These are phyloP conservation scores for Malus sylvestris DNA, from an alignment of 306 rosid genomes.

Conservation along the genomic window DNA sequence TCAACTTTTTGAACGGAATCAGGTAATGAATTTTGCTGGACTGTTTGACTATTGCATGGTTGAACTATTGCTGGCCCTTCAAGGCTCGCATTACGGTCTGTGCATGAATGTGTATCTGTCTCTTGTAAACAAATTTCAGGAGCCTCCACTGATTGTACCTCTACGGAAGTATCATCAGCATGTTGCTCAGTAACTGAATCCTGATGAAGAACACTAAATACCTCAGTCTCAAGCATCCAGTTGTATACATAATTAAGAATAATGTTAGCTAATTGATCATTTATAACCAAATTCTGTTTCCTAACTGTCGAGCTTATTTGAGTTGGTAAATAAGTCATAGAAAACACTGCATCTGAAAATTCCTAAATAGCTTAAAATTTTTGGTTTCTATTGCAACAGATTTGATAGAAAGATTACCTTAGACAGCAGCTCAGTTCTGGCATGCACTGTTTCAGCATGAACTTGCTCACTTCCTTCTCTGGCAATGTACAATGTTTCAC, in stretches of 20 bases:
- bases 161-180: constrained; percentile 25
- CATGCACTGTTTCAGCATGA: constrained; percentile 23
- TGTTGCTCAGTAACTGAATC: constrained; percentile 15
- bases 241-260: background rate
- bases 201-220: constrained; percentile 20
- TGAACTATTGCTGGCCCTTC: constrained; percentile 21
- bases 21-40: constrained; percentile 19
- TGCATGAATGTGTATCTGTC: constrained; percentile 24
- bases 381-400: background rate
- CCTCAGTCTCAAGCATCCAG: constrained; percentile 13
- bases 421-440: constrained; percentile 31
- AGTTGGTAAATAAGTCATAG: background rate
- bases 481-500: constrained; percentile 24
- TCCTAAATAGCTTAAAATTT: background rate
- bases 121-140: constrained; percentile 25
- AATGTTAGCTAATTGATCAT: background rate
- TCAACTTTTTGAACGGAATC: constrained; percentile 35
- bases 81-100: constrained; percentile 19
- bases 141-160: constrained; percentile 26
- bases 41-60: constrained; percentile 24
- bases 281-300: background rate
- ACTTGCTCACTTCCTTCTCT: constrained; percentile 29
- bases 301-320: background rate
- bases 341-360: background rate
- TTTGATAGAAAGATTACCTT: constrained; percentile 36